These are phyloP conservation scores for Jatropha multifida DNA, from an alignment of 441 rosid genomes.

Conservation along the genomic window DNA sequence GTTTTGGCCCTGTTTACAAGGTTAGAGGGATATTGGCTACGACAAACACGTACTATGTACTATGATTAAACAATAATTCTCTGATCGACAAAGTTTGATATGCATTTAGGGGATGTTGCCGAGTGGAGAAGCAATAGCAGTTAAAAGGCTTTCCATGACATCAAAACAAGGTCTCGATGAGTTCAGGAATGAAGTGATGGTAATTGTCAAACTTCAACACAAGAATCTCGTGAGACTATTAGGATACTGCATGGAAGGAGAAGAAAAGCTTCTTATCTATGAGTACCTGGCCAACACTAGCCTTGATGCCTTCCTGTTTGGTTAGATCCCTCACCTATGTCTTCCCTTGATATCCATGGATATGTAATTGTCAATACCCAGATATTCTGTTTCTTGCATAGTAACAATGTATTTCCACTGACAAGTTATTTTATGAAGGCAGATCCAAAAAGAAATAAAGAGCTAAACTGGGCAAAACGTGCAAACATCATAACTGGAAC, in stretches of 20 bases:
- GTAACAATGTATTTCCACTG: not conserved
- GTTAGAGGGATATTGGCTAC: conserved; percentile 18
- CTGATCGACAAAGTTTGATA: not conserved
- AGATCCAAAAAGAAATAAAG: conserved; percentile 31
- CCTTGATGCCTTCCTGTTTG: conserved; percentile 46
- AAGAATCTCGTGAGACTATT: conserved; percentile 53
- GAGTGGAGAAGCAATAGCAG: conserved; percentile 43
- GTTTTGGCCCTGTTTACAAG: conserved; percentile 58
- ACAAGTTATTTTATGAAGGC: conserved; percentile 1
- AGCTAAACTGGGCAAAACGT: conserved; percentile 40
- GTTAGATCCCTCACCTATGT: conserved; percentile 19
- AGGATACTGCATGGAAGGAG: conserved; percentile 50
- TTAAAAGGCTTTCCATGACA: conserved; percentile 51
- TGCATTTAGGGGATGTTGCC: conserved; percentile 41
- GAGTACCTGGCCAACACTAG: conserved; percentile 52
- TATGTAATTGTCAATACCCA: not conserved
- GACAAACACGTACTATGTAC: not conserved
- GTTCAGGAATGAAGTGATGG: conserved; percentile 49
- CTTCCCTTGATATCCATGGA: not conserved
- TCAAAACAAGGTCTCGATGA: conserved; percentile 57
- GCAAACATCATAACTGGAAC: conserved; percentile 41
- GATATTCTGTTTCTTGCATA: not conserved
- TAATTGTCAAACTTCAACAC: conserved; percentile 57
- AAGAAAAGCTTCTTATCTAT: conserved; percentile 55
- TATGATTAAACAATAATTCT: not conserved